These are phyloP conservation scores for Russula emetica DNA, from an alignment of 768 basidiomycete genomes.

Conservation along the genomic window DNA sequence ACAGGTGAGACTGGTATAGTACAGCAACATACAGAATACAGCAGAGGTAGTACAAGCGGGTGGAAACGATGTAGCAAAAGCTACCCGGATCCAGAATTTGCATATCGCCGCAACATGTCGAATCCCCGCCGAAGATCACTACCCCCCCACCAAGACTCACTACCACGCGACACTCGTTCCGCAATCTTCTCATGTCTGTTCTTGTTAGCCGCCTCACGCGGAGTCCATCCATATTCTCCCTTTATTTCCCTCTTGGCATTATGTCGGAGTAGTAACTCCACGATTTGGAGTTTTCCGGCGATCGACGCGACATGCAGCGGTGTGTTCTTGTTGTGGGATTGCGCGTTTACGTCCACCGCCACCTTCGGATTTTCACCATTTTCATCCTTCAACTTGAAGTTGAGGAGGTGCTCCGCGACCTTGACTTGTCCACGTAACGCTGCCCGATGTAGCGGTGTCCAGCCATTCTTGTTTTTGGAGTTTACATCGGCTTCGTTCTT, in stretches of 20 bases:
- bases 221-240: background rate
- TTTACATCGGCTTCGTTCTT: background rate
- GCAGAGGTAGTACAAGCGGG: too few relatives aligned
- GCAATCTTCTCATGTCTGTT: background rate
- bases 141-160: background rate
- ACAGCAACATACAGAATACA: too few relatives aligned
- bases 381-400: too few relatives aligned
- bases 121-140: background rate
- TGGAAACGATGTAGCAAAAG: too few relatives aligned
- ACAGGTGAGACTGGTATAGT: too few relatives aligned
- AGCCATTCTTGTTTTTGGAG: background rate
- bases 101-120: background rate
- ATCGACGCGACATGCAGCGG: background rate
- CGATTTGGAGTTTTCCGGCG: background rate
- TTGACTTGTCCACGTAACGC: background rate
- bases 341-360: background rate
- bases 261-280: background rate
- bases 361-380: too few relatives aligned
- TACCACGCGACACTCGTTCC: background rate
- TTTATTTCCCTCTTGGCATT: background rate
- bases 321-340: background rate
- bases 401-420: background rate
- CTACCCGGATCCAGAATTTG: background rate
- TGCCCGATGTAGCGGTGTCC: background rate
- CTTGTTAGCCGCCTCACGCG: background rate